Evolutionary conservation across 306 rosid species (phyloP).

Genomic region (Quercus mongolica): DNA sequence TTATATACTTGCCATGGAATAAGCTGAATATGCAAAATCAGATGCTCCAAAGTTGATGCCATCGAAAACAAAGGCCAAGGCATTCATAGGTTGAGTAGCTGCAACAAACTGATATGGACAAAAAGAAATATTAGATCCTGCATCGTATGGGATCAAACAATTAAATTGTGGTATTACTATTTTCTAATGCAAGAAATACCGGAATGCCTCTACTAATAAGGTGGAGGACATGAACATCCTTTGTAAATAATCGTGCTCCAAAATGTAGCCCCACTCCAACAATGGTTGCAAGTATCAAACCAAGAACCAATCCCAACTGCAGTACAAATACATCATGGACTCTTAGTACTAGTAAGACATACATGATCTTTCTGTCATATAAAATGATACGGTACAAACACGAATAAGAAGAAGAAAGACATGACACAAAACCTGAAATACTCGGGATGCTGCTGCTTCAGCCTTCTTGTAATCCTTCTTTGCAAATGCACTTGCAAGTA

Average conservation of each 20-base stretch:
- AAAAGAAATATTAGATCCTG: constrained; percentile 18
- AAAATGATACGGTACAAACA: not conserved
- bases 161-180: not conserved
- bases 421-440: constrained; percentile 59
- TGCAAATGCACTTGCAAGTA: constrained; percentile 93
- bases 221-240: constrained; percentile 58
- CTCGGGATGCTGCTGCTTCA: constrained; percentile 66
- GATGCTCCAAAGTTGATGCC: constrained; percentile 98
- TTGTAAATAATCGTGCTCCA: constrained; percentile 77
- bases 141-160: constrained; percentile 3
- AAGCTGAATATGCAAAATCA: constrained; percentile 95
- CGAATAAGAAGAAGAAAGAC: not conserved
- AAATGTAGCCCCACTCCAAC: constrained; percentile 73
- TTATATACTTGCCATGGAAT: constrained; percentile 68
- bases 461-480: constrained; percentile 76
- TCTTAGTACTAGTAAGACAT: not conserved
- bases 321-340: not conserved
- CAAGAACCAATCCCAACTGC: constrained; percentile 89
- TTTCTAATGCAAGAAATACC: constrained; percentile 41
- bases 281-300: constrained; percentile 57
- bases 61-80: constrained; percentile 90
- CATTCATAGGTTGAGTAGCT: constrained; percentile 85
- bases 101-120: constrained; percentile 70
- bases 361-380: not conserved
- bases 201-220: constrained; percentile 77